Conservation (phyloP, 2,329 filamentous ascomycete species). For the Aspergillus candidus region DNA sequence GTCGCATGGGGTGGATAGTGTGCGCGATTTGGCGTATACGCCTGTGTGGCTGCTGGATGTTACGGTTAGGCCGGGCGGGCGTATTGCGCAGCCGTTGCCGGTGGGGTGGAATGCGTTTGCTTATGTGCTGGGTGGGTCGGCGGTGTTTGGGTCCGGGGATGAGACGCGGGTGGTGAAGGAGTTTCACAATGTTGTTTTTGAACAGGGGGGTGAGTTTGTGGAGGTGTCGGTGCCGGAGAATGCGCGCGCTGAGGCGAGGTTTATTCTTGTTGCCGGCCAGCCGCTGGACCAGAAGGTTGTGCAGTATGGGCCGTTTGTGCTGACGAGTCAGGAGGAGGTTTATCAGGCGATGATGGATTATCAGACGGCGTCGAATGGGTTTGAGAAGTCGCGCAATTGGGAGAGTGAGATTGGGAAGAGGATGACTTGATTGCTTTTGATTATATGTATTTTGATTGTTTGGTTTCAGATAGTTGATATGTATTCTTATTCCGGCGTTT, state of each 20-base stretch:
- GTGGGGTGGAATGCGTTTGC: constrained; percentile 83
- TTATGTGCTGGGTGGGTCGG: constrained; percentile 73
- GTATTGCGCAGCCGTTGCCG: constrained; percentile 68
- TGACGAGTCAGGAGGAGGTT: constrained; percentile 65
- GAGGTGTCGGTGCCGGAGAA: constrained; percentile 62
- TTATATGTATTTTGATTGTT: background rate
- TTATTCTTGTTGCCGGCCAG: constrained; percentile 68
- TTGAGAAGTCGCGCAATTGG: constrained; percentile 74
- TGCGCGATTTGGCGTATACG: constrained; percentile 89
- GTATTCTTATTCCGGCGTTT: constrained; percentile 6
- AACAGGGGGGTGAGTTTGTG: constrained; percentile 69
- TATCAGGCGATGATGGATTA: constrained; percentile 72
- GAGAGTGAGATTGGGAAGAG: constrained; percentile 79
- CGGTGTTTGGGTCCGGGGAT: constrained; percentile 52
- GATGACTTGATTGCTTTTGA: constrained; percentile 47
- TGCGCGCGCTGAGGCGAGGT: constrained; percentile 50
- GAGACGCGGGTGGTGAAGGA: constrained; percentile 37
- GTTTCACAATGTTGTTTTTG: constrained; percentile 87
- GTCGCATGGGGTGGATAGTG: constrained; percentile 74
- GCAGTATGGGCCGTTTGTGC: constrained; percentile 81
- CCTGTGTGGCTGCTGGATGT: constrained; percentile 95
- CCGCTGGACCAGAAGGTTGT: constrained; percentile 75
- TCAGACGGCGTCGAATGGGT: constrained; percentile 66
- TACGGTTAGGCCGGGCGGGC: constrained; percentile 70
- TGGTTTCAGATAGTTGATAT: constrained; percentile 1